Conservation (phyloP, 2,329 filamentous ascomycete species). For the Cryphonectria naterciae region DNA sequence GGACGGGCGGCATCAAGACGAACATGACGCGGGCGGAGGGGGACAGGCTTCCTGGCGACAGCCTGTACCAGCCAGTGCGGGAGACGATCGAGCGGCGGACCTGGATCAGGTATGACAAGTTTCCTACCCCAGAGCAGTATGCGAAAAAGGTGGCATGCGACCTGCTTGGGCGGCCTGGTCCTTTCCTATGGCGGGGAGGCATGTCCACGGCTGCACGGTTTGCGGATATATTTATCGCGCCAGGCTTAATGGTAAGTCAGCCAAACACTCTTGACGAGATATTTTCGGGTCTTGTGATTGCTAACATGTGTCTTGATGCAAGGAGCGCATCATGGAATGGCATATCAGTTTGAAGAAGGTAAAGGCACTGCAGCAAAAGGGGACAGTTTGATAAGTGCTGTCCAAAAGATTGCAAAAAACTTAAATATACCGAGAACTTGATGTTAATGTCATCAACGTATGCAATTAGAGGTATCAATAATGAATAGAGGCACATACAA, state of each 20-base stretch:
- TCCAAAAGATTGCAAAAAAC: not conserved
- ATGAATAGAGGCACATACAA: too few relatives aligned
- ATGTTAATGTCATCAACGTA: too few relatives aligned
- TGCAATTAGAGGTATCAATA: too few relatives aligned
- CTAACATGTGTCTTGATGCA: not conserved
- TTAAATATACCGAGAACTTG: too few relatives aligned
- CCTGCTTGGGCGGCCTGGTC: slow-evolving; percentile 8
- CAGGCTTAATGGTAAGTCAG: slow-evolving; percentile 4
- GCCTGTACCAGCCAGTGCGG: slow-evolving; percentile 1
- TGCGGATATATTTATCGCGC: not conserved
- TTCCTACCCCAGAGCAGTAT: slow-evolving; percentile 11
- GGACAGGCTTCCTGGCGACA: slow-evolving; percentile 13
- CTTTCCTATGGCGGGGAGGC: slow-evolving; percentile 3
- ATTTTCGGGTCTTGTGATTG: not conserved
- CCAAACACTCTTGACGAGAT: too few relatives aligned
- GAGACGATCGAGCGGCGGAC: not conserved
- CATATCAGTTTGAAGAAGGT: not conserved
- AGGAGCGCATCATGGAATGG: not conserved
- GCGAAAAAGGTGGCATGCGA: slow-evolving; percentile 5
- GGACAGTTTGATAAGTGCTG: too few relatives aligned
- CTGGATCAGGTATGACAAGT: slow-evolving; percentile 3
- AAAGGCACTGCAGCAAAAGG: not conserved
- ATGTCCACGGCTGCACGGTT: not conserved
- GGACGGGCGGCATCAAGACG: slow-evolving; percentile 40
- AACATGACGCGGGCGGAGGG: slow-evolving; percentile 34